Evolutionary conservation across 1,284 basidiomycete species (phyloP), one percentile per base, ranked within the genome.

Genomic region (Coriolopsis trogii): DNA sequence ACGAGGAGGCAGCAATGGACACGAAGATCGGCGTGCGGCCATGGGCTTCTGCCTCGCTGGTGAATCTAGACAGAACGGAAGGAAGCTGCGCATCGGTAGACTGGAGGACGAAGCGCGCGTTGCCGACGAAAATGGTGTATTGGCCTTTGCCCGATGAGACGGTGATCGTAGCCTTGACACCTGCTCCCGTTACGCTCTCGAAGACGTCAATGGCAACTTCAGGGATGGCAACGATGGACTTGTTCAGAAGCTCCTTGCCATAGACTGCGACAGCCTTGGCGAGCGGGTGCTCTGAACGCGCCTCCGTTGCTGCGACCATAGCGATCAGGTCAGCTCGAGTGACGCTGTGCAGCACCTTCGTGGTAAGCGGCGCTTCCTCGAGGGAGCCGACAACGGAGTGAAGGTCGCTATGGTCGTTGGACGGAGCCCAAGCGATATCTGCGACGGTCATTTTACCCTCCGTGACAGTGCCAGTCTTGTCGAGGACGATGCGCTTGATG

Each of bases 391-490:
- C 24, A 21, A 59, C 48, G 5, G 70, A 69, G 25, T 75, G 77
- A 21, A 75, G 57, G 53, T 80, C 80, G 9, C 73, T 70, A 55
- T 75, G 62, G 49, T 68, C 69, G 38, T 62, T 67, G 0, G 75
- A 65, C 10, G 84, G 77, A 1, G 84, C 84, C 96, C 96, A 99
- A 38, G 78, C 77, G 31, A 92, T 73, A 1, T 82, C 85, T 1
- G 83, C 79, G 31, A 98, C 90, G 5, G 72, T 77, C 60, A 92
- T 77, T 70, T 87, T 90, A 39, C 96, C 97, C 41, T 91, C 78
- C 0, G 97, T 99, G 12, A 99, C 85, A 0, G 97, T 99, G 4
- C 97, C 97, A 0, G 97, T 99, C 80, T 99, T 99, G 79, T 99
- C 97, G 49, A 99, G 73, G 0, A 98, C 82, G 60, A 99, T 86